Evolutionary conservation across 768 basidiomycete species (phyloP), one percentile per base, ranked within the genome.

Genomic region (Mycena maculata): DNA sequence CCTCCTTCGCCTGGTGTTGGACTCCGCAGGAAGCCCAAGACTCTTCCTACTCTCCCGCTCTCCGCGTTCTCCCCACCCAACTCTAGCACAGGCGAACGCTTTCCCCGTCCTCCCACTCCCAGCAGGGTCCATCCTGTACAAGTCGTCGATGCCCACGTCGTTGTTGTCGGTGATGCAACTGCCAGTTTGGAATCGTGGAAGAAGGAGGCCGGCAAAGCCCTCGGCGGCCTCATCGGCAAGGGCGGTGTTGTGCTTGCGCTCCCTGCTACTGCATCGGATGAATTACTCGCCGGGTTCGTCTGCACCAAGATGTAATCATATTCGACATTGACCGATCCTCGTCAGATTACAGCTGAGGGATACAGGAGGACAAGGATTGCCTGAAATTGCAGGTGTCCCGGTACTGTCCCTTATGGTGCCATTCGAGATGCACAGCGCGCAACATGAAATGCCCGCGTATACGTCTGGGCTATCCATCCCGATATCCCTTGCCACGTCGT

Each of bases 31-130:
- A 92, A 86, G 75, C 84, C 84, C 30, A 92, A 88, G 75, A 81
- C 86, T 23, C 86, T 89, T 6, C 94, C 93, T 10, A 86, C 84
- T 49, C 87, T 95, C 15, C 92, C 93, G 0, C 76, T 89, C 27
- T 93, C 92, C 13, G 93, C 88, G 0, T 95, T 95, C 76, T 86
- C 83, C 28, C 88, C 92, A 0, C 90, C 91, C 27, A 91, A 86
- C 77, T 83, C 90, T 5, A 88, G 89, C 57, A 86, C 87, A 0
- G 85, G 84, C 22, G 92, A 93, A 48, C 80, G 80, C 1, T 93
- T 93, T 74, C 91, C 89, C 2, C 69, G 92, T 12, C 87, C 90
- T 10, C 87, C 89, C 23, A 91, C 89, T 63, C 92, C 93, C 2
- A 89, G 84, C 71, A 81, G 87, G 18, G 81, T 92, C 56, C 84